Base-by-base conservation (phyloP, 83 land plant genomes). In the Isoetes engelmannii region DNA sequence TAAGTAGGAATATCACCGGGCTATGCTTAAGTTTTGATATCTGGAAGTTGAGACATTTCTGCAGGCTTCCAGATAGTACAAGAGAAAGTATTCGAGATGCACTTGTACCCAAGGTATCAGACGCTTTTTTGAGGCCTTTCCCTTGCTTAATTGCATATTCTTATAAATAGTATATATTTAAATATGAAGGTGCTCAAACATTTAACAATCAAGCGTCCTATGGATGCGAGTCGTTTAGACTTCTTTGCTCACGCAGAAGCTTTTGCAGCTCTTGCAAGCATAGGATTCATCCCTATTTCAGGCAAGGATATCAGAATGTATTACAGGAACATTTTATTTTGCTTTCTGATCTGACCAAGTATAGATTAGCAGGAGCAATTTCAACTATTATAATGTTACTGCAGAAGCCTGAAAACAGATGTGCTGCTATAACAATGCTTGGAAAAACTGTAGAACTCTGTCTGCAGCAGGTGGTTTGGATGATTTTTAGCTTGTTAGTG, bases 231-330 rank as follows among this genome's bases (percentile, higher is more conserved):
- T 66, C 79, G 79, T 13, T 64, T 74, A 69, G 79, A 77, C 20
- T 44, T 77, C 66, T 73, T 77, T 56, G 69, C 71, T 13, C 75
- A 77, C 66, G 79, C 79, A 57, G 79, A 77, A 56, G 79, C 78
- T 44, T 77, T 73, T 59, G 79, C 79, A 5, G 43, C 79, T 43
- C 69, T 77, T 15, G 69, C 73, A 20, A 73, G 58, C 44, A 20
- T 65, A 44, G 79, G 73, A 19, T 73, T 77, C 54, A 63, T 77
- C 44, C 74, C 79, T 13, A 65, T 77, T 42, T 37, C 28, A 44
- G 79, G 79, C 72, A 51, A 28, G 37, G 7, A 48, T 63, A 49
- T 62, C 19, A 28, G 18, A 43, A 20, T 4, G 41, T 67, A 21
- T 43, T 67, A 13, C 18, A 45, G 45, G 71, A 18, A n/a, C 55